phyloP scores from a whole-genome alignment of 345 rosid species.

The Eucalyptus pauciflora region DNA sequence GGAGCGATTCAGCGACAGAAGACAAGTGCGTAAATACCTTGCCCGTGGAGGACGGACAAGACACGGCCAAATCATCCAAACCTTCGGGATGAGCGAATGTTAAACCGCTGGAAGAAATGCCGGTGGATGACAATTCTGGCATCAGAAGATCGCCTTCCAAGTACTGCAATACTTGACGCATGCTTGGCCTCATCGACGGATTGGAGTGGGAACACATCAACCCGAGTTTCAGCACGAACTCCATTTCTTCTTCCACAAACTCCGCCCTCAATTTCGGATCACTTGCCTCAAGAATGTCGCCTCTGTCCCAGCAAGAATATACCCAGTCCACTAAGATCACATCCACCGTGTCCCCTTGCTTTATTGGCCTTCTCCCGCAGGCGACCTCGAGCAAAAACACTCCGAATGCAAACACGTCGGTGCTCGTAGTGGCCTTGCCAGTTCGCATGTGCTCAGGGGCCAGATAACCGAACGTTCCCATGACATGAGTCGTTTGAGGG shows the following conservation, averaged over 20 bases:
- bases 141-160: background rate
- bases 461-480: constrained; percentile 35
- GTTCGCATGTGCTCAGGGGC: constrained; percentile 7
- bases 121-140: background rate
- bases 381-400: background rate
- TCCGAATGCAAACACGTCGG: background rate
- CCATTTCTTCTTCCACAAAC: constrained; percentile 9
- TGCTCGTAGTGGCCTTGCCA: background rate
- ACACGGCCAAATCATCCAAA: background rate
- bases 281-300: constrained; percentile 5
- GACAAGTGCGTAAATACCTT: background rate
- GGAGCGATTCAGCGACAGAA: constrained; percentile 10
- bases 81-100: background rate
- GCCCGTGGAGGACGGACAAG: background rate
- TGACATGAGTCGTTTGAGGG: constrained; percentile 22
- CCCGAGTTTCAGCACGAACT: constrained; percentile 31
- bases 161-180: constrained; percentile 8
- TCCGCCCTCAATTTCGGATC: constrained; percentile 20
- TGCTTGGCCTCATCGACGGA: constrained; percentile 22
- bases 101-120: background rate
- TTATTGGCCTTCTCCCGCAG: background rate
- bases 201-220: constrained; percentile 19
- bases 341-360: background rate
- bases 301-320: constrained; percentile 8
- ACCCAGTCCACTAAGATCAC: background rate